Percentiles rank a stretch among this genome's conserved stretches.
Conservation (phyloP, 768 basidiomycete genomes). For the Holtermannia corniformis region DNA sequence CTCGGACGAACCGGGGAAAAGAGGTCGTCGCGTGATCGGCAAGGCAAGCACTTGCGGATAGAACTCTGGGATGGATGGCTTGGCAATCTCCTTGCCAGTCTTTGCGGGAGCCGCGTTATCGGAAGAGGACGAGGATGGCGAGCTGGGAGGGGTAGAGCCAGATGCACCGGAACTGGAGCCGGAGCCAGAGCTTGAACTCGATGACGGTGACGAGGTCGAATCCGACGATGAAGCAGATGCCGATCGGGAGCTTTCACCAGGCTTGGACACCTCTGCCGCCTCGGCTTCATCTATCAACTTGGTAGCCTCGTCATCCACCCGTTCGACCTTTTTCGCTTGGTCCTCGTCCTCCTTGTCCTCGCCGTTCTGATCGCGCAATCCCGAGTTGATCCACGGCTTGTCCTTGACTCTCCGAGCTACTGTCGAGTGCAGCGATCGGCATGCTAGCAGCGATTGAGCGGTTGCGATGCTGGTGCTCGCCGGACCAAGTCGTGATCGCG, state of each 20-base stretch:
- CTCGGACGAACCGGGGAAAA: slow-evolving; percentile 65
- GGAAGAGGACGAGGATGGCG: neutral
- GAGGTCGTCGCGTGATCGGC: slow-evolving; percentile 85
- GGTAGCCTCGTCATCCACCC: slow-evolving; percentile 2
- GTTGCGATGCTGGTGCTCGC: too few species aligned
- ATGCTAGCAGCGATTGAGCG: too few species aligned
- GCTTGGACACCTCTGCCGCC: slow-evolving; percentile 12
- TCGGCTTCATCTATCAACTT: slow-evolving; percentile 1
- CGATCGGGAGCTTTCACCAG: slow-evolving; percentile 7
- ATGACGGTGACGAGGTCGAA: slow-evolving; percentile 11
- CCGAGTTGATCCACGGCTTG: slow-evolving; percentile 28
- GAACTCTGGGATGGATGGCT: slow-evolving; percentile 74
- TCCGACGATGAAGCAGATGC: slow-evolving; percentile 12
- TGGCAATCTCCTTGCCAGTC: slow-evolving; percentile 44
- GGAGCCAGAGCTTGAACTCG: slow-evolving; percentile 9
- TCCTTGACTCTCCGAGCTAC: slow-evolving; percentile 12
- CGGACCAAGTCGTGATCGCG: too few species aligned
- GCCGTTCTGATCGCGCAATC: slow-evolving; percentile 5
- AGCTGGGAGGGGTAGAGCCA: neutral
- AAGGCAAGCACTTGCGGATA: slow-evolving; percentile 93
- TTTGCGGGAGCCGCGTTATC: slow-evolving; percentile 1
- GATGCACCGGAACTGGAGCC: neutral
- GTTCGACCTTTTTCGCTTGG: slow-evolving; percentile 9
- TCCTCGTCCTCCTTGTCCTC: slow-evolving; percentile 18
- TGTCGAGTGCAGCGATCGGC: neutral